Evolutionary conservation across 1,284 basidiomycete genomes (phyloP), one percentile per base, ranked within the genome.

Genomic region (Coniferiporia sulphurascens): DNA sequence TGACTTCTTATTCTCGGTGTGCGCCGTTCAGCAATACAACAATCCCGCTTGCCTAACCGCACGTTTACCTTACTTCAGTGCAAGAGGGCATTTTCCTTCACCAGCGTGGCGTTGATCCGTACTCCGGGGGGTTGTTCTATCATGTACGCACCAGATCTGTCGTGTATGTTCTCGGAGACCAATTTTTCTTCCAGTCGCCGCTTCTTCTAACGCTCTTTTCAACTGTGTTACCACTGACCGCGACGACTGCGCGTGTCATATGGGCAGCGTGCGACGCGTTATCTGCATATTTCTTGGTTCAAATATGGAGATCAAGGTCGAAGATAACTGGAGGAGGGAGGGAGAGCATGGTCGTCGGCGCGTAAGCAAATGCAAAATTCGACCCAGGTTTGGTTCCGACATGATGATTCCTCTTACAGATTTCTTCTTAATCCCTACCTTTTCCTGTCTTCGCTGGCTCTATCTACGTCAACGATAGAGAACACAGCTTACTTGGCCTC

Each of bases 351-450:
- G 74, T 93, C 46, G 84, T 80, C 34, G 78, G 82, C 21, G 70
- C 81, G 91, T 91, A 67, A 66, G 86, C 78, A 43, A 3, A 13
- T 32, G 50, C 17, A 17, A 12, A n/a, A 41, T 46, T 38, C 12
- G 5, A 43, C 19, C 32, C 48, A 15, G 4, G 5, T 22, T n/a
- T 59, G 48, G 6, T 52, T 43, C 49, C 49, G 43, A 57, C 22
- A 41, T 50, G 15, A 52, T 8, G 15, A 52, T 8, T 19, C 19
- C 34, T 55, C 8, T 34, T 56, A 1, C 65, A 95, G 92, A 44
- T 95, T 89, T 72, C 81, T 98, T 2, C 74, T 96, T 62, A 97
- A 97, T 66, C 95, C 95, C 3, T 95, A 96, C 70, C 75, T 91
- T 4, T 71, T 95, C 51, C 76, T 93, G 1, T 85, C 93, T 0